Conservation (phyloP, 1,139 yeast species). For the Sugiyamaella neomexicana region DNA sequence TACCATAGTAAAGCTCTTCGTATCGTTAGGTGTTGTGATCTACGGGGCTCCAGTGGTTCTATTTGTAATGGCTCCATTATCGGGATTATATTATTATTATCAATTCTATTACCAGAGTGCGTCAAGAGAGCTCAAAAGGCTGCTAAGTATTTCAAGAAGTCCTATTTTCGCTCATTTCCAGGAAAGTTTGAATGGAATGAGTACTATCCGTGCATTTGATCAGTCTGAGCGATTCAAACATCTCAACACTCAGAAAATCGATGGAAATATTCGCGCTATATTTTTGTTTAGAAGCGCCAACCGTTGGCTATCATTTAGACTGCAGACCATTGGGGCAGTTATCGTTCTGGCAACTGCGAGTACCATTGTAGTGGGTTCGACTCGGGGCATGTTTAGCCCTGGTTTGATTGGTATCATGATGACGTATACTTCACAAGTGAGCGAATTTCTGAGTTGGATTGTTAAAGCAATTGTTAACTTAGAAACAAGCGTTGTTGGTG, state of each 20-base stretch:
- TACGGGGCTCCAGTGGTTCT: slow-evolving; percentile 68
- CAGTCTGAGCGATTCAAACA: slow-evolving; percentile 55
- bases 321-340: slow-evolving; percentile 63
- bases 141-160: slow-evolving; percentile 76
- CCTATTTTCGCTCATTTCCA: slow-evolving; percentile 77
- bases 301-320: slow-evolving; percentile 70
- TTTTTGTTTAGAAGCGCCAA: slow-evolving; percentile 47
- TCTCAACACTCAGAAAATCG: slow-evolving; percentile 59
- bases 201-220: slow-evolving; percentile 60
- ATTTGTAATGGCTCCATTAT: slow-evolving; percentile 47
- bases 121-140: slow-evolving; percentile 74
- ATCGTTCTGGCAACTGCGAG: slow-evolving; percentile 60
- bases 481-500: slow-evolving; percentile 73
- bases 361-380: slow-evolving; percentile 50
- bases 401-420: slow-evolving; percentile 74
- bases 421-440: slow-evolving; percentile 69
- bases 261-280: slow-evolving; percentile 60
- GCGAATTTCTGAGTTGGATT: slow-evolving; percentile 58
- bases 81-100: slow-evolving; percentile 69
- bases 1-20: slow-evolving; percentile 56
- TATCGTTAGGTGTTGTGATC: slow-evolving; percentile 66
- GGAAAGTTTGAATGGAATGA: slow-evolving; percentile 71
- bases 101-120: slow-evolving; percentile 82
- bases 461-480: slow-evolving; percentile 70
- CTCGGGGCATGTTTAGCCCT: slow-evolving; percentile 53